Conservation (phyloP, 495 filamentous ascomycete genomes). For the Articulospora tetracladia region DNA sequence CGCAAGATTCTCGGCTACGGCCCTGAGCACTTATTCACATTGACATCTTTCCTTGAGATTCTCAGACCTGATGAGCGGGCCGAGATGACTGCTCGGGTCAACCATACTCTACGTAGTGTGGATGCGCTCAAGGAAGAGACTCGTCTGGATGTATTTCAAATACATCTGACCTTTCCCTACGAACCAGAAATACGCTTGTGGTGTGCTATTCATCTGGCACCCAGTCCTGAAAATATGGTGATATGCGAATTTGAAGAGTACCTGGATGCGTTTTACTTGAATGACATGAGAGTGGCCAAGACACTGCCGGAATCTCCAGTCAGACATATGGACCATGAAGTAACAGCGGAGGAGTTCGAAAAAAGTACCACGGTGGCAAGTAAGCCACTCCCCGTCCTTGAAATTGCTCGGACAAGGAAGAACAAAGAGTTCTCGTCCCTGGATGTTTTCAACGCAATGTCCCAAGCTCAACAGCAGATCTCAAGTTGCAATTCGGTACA, state of each 20-base stretch:
- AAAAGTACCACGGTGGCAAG: constrained; percentile 64
- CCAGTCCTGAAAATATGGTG: constrained; percentile 60
- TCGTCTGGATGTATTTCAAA: constrained; percentile 62
- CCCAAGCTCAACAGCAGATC: constrained; percentile 76
- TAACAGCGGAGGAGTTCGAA: constrained; percentile 65
- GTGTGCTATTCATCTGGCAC: constrained; percentile 80
- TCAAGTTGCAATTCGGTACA: constrained; percentile 62
- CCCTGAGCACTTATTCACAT: constrained; percentile 69
- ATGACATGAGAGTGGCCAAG: constrained; percentile 15
- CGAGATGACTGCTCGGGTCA: constrained; percentile 46
- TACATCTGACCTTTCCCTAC: constrained; percentile 39
- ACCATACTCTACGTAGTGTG: constrained; percentile 77
- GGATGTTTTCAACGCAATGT: constrained; percentile 92
- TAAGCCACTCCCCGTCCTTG: constrained; percentile 72
- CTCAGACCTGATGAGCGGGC: constrained; percentile 59
- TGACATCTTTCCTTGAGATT: constrained; percentile 74
- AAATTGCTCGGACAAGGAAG: constrained; percentile 67
- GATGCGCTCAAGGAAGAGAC: constrained; percentile 71
- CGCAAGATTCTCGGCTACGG: constrained; percentile 71
- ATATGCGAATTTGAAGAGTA: constrained; percentile 93
- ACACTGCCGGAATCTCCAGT: constrained; percentile 61
- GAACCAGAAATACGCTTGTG: constrained; percentile 59
- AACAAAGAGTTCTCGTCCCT: constrained; percentile 78
- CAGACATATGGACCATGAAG: constrained; percentile 7
- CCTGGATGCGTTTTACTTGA: constrained; percentile 49